phyloP scores from a whole-genome alignment of 2,329 filamentous ascomycete species.

The Coleophoma crateriformis region DNA sequence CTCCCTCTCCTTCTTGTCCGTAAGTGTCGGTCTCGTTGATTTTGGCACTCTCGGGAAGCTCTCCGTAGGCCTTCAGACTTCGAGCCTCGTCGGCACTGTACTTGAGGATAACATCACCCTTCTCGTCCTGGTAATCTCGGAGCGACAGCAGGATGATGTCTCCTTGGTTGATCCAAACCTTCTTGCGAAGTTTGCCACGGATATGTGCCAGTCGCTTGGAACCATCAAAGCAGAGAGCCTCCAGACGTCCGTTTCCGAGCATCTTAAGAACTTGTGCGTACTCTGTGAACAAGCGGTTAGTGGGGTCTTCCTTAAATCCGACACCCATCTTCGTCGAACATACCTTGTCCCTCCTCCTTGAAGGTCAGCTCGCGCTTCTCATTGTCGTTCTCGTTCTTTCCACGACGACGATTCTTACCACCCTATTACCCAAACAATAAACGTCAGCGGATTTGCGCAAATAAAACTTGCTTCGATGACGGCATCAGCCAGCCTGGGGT shows the following conservation, averaged over 20 bases:
- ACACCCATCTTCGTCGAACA: slow-evolving; percentile 5
- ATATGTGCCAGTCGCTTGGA: slow-evolving; percentile 79
- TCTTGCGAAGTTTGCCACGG: slow-evolving; percentile 97
- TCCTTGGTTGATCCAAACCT: slow-evolving; percentile 99
- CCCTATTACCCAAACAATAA: slow-evolving; percentile 51
- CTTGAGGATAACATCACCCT: slow-evolving; percentile 90
- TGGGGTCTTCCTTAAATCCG: neutral
- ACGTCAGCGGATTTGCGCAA: too few species aligned
- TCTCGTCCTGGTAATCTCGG: slow-evolving; percentile 90
- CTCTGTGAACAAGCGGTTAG: slow-evolving; percentile 37
- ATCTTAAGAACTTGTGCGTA: slow-evolving; percentile 90
- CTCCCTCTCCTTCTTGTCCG: slow-evolving; percentile 85
- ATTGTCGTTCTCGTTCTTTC: slow-evolving; percentile 99
- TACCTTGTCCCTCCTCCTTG: slow-evolving; percentile 94
- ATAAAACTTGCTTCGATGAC: too few species aligned
- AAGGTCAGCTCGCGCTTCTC: slow-evolving; percentile 98
- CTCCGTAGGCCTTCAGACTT: slow-evolving; percentile 92
- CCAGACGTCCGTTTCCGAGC: slow-evolving; percentile 90
- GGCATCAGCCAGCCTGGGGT: too few species aligned
- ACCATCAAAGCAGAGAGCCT: slow-evolving; percentile 90
- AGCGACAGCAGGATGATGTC: slow-evolving; percentile 87
- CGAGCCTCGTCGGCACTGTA: slow-evolving; percentile 95
- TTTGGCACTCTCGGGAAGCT: slow-evolving; percentile 95
- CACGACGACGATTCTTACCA: slow-evolving; percentile 96
- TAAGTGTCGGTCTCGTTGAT: slow-evolving; percentile 99